Evolutionary conservation across 805 yeast species (phyloP), one percentile per base, ranked within the genome.

Genomic region (Metschnikowia lochheadii): DNA sequence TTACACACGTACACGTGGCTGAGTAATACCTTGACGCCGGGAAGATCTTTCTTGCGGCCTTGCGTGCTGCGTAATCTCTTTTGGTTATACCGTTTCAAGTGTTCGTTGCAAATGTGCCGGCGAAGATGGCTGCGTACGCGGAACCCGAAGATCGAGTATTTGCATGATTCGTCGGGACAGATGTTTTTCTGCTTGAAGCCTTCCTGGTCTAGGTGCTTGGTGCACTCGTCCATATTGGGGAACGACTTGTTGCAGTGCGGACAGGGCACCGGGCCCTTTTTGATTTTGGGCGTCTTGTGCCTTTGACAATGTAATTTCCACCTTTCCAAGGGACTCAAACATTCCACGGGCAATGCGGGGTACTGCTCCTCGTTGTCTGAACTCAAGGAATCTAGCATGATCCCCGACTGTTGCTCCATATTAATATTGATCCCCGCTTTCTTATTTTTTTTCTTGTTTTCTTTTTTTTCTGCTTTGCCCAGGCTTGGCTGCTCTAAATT

Each of bases 41-140:
- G 50, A 31, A 18, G 41, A 21, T 44, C 40, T 17, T 42, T 43
- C 14, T 45, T 48, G 29, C 46, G 47, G 8, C 29, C 39, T 11
- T 44, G 33, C 15, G 40, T 37, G 31, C 48, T 52, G n/a, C 53
- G 47, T 29, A 45, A 44, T 34, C 46, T 49, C 49, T 46, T 49
- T 45, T 44, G 53, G 44, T 53, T 46, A 52, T 56, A 55, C 47
- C 49, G 48, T n/a, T 55, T 53, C 44, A 58, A 49, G 39, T 58
- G 61, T 26, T 55, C 55, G 44, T 52, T 53, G 44, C 60, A 49
- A 11, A 55, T 50, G 39, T 58, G 61, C 13, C 61, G 54, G 17
- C 61, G 54, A 23, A 58, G 54, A 20, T 46, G 50, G 54, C 49
- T 44, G 29, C 55, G 48, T 20, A 50, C 47, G 14, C 49, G 40